A percentile compares a stretch with the other conserved stretches of the same genome.
phyloP scores from a whole-genome alignment of 2,329 filamentous ascomycete genomes.

The Hymenoscyphus infarciens region DNA sequence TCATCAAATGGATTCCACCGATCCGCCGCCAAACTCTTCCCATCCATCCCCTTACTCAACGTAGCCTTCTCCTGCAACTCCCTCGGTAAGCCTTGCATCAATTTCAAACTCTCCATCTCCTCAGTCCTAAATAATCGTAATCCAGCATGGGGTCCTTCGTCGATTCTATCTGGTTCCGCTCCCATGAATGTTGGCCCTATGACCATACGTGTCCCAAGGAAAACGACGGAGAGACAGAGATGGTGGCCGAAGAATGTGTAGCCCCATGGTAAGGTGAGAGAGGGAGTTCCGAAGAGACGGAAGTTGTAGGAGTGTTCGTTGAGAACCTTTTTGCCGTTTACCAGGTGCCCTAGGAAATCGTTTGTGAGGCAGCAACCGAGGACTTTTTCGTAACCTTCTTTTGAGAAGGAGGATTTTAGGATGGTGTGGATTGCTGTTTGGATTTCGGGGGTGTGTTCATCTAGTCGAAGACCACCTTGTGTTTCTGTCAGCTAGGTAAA shows the following conservation, averaged over 20 bases:
- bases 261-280: slow-evolving; percentile 27
- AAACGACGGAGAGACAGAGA: slow-evolving; percentile 67
- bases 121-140: slow-evolving; percentile 27
- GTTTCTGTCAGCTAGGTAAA: not conserved
- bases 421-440: slow-evolving; percentile 28
- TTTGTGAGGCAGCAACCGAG: slow-evolving; percentile 31
- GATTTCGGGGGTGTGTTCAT: slow-evolving; percentile 26
- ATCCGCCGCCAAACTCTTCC: slow-evolving; percentile 41
- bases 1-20: slow-evolving; percentile 82
- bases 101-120: slow-evolving; percentile 28
- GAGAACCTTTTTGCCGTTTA: slow-evolving; percentile 30
- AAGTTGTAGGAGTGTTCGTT: slow-evolving; percentile 34
- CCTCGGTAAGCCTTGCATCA: slow-evolving; percentile 32
- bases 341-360: slow-evolving; percentile 30
- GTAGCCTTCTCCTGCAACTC: slow-evolving; percentile 32
- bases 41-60: slow-evolving; percentile 34
- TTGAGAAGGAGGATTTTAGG: slow-evolving; percentile 28
- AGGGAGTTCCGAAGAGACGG: slow-evolving; percentile 29
- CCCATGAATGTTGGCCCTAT: slow-evolving; percentile 75
- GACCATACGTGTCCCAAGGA: slow-evolving; percentile 62
- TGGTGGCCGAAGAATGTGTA: slow-evolving; percentile 66
- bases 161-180: slow-evolving; percentile 64
- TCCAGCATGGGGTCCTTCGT: slow-evolving; percentile 32
- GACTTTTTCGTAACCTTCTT: slow-evolving; percentile 30
- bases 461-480: slow-evolving; percentile 29